Conservation (phyloP, 2,329 filamentous ascomycete genomes). For the Colletotrichum liaoningense region DNA sequence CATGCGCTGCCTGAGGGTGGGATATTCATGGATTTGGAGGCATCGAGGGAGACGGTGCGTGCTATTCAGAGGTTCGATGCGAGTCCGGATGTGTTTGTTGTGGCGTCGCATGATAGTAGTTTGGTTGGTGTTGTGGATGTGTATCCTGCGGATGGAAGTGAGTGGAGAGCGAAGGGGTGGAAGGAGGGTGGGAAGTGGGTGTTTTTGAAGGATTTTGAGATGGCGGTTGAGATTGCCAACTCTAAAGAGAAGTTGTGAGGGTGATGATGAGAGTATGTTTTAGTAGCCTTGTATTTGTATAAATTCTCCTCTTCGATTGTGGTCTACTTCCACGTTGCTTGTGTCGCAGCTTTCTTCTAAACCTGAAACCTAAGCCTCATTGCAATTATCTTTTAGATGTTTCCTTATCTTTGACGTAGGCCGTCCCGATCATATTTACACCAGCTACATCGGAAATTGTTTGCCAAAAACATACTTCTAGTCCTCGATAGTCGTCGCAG, state of each 20-base stretch:
- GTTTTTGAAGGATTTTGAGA: neutral
- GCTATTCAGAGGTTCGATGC: neutral
- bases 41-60: neutral
- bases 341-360: neutral
- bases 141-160: neutral
- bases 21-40: neutral
- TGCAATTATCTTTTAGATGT: neutral
- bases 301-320: neutral
- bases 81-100: conserved; percentile 5
- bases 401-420: neutral
- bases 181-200: neutral
- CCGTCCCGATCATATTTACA: too few relatives aligned
- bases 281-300: neutral
- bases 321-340: neutral
- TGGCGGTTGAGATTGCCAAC: neutral
- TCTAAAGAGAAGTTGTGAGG: neutral
- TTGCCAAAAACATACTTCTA: too few relatives aligned
- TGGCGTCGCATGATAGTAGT: neutral
- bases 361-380: neutral
- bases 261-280: neutral
- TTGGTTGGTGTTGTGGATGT: neutral
- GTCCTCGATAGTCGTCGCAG: too few relatives aligned
- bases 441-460: too few relatives aligned
- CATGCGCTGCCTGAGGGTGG: neutral
- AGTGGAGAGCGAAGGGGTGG: neutral